Evolutionary conservation across 306 rosid species (phyloP).

Genomic region (Sphenostylis stenocarpa): DNA sequence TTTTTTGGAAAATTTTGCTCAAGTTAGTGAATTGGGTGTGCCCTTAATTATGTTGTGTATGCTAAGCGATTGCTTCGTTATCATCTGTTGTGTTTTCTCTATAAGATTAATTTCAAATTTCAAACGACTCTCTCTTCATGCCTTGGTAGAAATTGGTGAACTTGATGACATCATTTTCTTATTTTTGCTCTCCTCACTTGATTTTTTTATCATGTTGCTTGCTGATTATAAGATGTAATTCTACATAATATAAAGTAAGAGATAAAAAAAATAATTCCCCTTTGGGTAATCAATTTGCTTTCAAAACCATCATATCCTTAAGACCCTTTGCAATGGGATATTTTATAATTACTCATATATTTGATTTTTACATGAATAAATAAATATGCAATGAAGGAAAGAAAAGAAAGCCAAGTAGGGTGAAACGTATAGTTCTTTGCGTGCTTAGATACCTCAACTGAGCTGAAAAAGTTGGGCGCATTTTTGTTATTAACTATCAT

Average conservation of each 20-base stretch:
- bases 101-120: slow-evolving; percentile 1
- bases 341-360: background rate
- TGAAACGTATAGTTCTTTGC: slow-evolving; percentile 3
- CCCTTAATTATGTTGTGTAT: background rate
- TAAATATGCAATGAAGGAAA: background rate
- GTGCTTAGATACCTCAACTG: slow-evolving; percentile 9
- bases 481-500: background rate
- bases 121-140: background rate
- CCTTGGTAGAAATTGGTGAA: slow-evolving; percentile 4
- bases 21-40: background rate
- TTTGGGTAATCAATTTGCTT: background rate
- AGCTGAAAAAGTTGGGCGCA: background rate
- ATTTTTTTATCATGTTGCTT: background rate
- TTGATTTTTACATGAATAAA: background rate
- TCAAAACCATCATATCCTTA: background rate
- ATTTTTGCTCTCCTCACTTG: background rate
- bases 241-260: background rate
- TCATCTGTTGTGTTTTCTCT: background rate
- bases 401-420: background rate
- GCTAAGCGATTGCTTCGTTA: background rate
- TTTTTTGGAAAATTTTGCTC: background rate
- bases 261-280: background rate
- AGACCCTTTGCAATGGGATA: background rate
- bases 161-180: background rate
- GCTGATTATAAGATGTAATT: background rate